Conservation (phyloP, 129 eudicot species). For the Tagetes patula region DNA sequence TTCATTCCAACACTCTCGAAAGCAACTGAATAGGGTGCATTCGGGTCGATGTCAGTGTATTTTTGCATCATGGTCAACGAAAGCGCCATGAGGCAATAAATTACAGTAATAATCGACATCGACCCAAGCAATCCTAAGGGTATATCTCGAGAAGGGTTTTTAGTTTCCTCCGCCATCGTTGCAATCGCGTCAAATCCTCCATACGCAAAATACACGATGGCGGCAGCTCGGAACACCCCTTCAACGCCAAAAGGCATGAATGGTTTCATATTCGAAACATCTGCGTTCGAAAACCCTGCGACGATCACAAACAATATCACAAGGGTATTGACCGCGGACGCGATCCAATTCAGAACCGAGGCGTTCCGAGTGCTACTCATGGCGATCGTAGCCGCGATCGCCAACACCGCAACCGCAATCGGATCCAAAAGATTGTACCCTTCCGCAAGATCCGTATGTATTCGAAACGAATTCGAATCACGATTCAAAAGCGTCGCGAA, state of each 20-base stretch:
- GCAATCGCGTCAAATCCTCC: slow-evolving; percentile 74
- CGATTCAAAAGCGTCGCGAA: slow-evolving; percentile 58
- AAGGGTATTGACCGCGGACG: slow-evolving; percentile 52
- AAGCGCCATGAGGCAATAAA: slow-evolving; percentile 68
- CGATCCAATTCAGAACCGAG: slow-evolving; percentile 56
- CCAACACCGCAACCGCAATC: slow-evolving; percentile 53
- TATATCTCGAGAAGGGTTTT: slow-evolving; percentile 62
- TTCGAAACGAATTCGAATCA: slow-evolving; percentile 48
- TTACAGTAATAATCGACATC: slow-evolving; percentile 59
- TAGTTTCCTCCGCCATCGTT: slow-evolving; percentile 76
- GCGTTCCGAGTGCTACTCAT: slow-evolving; percentile 52
- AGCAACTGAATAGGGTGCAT: slow-evolving; percentile 59
- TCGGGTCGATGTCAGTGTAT: slow-evolving; percentile 46
- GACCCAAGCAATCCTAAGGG: slow-evolving; percentile 73
- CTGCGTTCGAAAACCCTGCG: slow-evolving; percentile 51
- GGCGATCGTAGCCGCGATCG: slow-evolving; percentile 45
- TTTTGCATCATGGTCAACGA: slow-evolving; percentile 60
- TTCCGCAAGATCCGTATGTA: slow-evolving; percentile 44
- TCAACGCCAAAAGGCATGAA: slow-evolving; percentile 47
- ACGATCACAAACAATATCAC: slow-evolving; percentile 59
- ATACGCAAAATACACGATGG: slow-evolving; percentile 63
- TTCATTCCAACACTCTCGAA: slow-evolving; percentile 57
- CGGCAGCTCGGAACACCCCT: slow-evolving; percentile 73
- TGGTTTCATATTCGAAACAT: slow-evolving; percentile 47
- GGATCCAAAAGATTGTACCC: slow-evolving; percentile 67